Evolutionary conservation across 1,284 basidiomycete genomes (phyloP), one percentile per base, ranked within the genome.

Genomic region (Marasmius tenuissimus): DNA sequence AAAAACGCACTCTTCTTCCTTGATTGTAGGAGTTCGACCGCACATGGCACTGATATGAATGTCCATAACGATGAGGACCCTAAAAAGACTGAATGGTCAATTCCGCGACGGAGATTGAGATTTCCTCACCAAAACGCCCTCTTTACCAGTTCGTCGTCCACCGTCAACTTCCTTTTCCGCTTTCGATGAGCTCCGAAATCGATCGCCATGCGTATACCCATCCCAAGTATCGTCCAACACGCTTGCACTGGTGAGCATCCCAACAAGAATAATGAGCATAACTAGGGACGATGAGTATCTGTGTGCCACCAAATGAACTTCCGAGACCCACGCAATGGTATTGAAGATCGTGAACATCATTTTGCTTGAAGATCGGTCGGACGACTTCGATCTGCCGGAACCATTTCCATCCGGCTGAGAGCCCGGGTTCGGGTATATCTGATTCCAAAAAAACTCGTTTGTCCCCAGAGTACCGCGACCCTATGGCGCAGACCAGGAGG

Each of bases 21-120:
- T 90, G 50, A 94, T 86, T 3, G 89, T 89, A 70, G 91, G 89
- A 0, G 93, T 91, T 27, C 94, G 78, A 10, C 94, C 94, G 18
- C 96, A 79, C 0, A 83, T 83, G 4, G 88, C 82, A 66, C 91
- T 92, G 59, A 85, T 80, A 60, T 81, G 73, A 47, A 91, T 79
- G 70, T 92, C 91, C 65, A 89, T 75, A 33, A 78, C 76, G 2
- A 91, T 80, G 0, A 92, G 77, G 4, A 85, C 78, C 88, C 87
- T 90, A n/a, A 59, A 27, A 4, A 7, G 51, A 12, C 16, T 39
- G 51, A 4, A 20, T 8, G 7, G n/a, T 16, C 33, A 34, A 33
- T 10, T 22, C 16, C 27, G 33, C 9, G 39, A 40, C n/a, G 16
- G n/a, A 27, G 42, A 53, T n/a, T n/a, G 37, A 14, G 39, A 45